Evolutionary conservation across 768 basidiomycete species (phyloP).

Genomic region (Hemileccinum impolitum): DNA sequence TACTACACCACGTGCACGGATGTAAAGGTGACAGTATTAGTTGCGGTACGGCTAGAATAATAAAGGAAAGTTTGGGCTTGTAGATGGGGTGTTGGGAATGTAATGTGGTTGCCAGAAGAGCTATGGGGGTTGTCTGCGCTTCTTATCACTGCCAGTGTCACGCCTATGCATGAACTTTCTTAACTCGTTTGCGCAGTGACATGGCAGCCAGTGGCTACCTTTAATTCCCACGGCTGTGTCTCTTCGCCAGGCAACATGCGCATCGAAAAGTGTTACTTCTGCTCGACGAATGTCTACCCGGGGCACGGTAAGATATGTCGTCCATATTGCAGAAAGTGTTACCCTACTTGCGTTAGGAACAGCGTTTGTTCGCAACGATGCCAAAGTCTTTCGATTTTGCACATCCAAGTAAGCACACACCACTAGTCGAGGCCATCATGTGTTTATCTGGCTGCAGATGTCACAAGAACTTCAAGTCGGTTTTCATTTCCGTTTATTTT

Average conservation of each 20-base stretch:
- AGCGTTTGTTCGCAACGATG: slow-evolving; percentile 96
- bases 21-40: too few relatives aligned
- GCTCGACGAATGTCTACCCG: slow-evolving; percentile 94
- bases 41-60: too few relatives aligned
- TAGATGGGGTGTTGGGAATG: too few relatives aligned
- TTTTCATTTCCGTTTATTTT: not conserved
- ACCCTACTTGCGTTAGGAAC: slow-evolving; percentile 47
- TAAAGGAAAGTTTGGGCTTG: too few relatives aligned
- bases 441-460: slow-evolving; percentile 53
- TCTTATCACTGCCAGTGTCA: too few relatives aligned
- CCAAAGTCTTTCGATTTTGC: slow-evolving; percentile 97
- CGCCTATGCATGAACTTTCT: too few relatives aligned
- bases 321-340: not conserved
- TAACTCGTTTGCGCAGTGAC: too few relatives aligned
- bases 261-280: slow-evolving; percentile 98
- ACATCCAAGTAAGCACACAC: slow-evolving; percentile 77
- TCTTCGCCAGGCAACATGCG: slow-evolving; percentile 53
- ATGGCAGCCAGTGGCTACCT: not conserved
- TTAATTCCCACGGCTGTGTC: slow-evolving; percentile 25
- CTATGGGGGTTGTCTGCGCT: too few relatives aligned
- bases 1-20: slow-evolving; percentile 1
- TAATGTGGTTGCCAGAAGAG: too few relatives aligned
- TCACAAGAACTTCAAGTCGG: slow-evolving; percentile 99
- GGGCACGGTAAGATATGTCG: slow-evolving; percentile 68
- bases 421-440: not conserved